Conservation (phyloP, 1,284 basidiomycete genomes). For the Vanrija humicola region DNA sequence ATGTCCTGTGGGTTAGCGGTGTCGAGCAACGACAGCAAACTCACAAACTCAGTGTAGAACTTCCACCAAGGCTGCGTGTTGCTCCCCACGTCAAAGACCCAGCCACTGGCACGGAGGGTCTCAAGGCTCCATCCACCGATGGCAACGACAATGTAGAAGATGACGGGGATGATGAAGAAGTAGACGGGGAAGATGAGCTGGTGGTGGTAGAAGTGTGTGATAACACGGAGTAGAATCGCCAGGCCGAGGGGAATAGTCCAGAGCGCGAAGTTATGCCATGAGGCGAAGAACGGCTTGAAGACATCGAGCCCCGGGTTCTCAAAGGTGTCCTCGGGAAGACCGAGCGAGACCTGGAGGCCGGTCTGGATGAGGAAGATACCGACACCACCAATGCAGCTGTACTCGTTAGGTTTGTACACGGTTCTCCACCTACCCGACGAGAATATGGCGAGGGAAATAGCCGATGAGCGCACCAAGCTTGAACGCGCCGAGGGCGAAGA, state of each 20-base stretch:
- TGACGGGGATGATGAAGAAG: constrained; percentile 74
- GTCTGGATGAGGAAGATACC: constrained; percentile 88
- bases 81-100: constrained; percentile 80
- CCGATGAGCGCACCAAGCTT: constrained; percentile 82
- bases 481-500: constrained; percentile 79
- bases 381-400: constrained; percentile 78
- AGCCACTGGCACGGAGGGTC: constrained; percentile 63
- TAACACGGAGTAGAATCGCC: constrained; percentile 71
- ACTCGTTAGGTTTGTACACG: no score
- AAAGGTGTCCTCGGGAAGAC: constrained; percentile 76
- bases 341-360: constrained; percentile 78
- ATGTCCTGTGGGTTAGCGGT: constrained; percentile 53
- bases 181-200: constrained; percentile 90
- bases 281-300: constrained; percentile 58
- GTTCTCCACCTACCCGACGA: constrained; percentile 62
- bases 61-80: constrained; percentile 69
- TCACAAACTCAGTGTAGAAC: constrained; percentile 72
- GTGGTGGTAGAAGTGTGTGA: constrained; percentile 77
- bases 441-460: constrained; percentile 94
- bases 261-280: constrained; percentile 60
- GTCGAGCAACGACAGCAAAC: constrained; percentile 24
- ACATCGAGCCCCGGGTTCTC: constrained; percentile 56
- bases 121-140: constrained; percentile 63
- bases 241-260: constrained; percentile 74
- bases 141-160: constrained; percentile 78